Conservation (phyloP, 1,284 basidiomycete species). For the Papiliotrema nemorosa region DNA sequence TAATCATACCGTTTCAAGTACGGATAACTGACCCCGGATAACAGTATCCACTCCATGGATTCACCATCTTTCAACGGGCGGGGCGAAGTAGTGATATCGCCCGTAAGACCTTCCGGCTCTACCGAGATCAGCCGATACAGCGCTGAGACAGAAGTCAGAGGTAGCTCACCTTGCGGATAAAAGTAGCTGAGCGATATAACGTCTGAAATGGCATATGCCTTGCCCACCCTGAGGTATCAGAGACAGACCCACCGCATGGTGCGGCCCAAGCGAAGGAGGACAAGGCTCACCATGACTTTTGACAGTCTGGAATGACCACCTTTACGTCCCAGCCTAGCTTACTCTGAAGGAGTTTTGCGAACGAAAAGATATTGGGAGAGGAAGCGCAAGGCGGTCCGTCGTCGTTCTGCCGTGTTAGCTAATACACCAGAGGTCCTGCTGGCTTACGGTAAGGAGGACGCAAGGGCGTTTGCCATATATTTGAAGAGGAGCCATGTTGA, state of each 20-base stretch:
- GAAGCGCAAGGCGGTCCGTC: slow-evolving; percentile 72
- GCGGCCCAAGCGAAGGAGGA: not conserved
- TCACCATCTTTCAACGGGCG: slow-evolving; percentile 70
- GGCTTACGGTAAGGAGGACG: slow-evolving; percentile 41
- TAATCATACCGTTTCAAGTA: not conserved
- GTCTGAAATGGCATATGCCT: slow-evolving; percentile 79
- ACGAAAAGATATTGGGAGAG: slow-evolving; percentile 78
- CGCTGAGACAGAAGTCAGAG: not conserved
- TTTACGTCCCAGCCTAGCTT: slow-evolving; percentile 77
- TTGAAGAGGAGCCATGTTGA: slow-evolving; percentile 26
- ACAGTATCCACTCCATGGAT: slow-evolving; percentile 79
- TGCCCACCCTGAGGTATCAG: slow-evolving; percentile 55
- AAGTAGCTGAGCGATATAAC: slow-evolving; percentile 71
- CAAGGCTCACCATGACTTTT: slow-evolving; percentile 70
- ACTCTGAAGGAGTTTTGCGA: slow-evolving; percentile 65
- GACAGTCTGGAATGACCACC: slow-evolving; percentile 80
- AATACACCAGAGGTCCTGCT: not conserved
- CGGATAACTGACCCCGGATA: slow-evolving; percentile 68
- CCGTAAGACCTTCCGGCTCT: slow-evolving; percentile 61
- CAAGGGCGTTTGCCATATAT: slow-evolving; percentile 36
- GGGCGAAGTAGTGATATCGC: slow-evolving; percentile 62
- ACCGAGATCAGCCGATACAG: slow-evolving; percentile 11
- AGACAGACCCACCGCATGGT: too few species aligned
- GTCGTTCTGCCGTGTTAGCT: slow-evolving; percentile 53
- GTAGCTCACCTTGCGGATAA: slow-evolving; percentile 64